phyloP scores from a whole-genome alignment of 805 yeast genomes.

The Candida schatavii region DNA sequence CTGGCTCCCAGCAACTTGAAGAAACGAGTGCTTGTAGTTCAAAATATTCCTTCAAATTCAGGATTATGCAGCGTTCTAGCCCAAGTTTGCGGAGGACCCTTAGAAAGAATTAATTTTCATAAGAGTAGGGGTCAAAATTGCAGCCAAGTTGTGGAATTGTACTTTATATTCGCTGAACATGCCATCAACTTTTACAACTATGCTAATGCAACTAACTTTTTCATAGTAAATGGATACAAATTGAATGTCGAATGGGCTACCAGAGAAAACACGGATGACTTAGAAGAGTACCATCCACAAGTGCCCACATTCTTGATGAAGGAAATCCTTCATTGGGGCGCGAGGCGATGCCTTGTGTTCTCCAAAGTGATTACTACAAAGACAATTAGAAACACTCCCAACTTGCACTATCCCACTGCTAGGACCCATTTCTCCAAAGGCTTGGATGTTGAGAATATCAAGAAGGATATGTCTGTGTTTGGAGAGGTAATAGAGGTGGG shows the following conservation, averaged over 20 bases:
- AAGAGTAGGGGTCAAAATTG: not conserved
- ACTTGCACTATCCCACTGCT: slow-evolving; percentile 42
- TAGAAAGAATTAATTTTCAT: slow-evolving; percentile 47
- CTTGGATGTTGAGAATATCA: slow-evolving; percentile 44
- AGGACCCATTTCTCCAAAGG: slow-evolving; percentile 36
- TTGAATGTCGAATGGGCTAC: slow-evolving; percentile 48
- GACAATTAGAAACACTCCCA: slow-evolving; percentile 16
- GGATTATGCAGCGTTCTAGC: slow-evolving; percentile 51
- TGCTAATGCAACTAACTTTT: slow-evolving; percentile 47
- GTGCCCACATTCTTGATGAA: slow-evolving; percentile 20
- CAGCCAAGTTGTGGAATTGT: slow-evolving; percentile 36
- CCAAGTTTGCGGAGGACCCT: slow-evolving; percentile 67
- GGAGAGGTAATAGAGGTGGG: slow-evolving; percentile 62
- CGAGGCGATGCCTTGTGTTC: slow-evolving; percentile 54
- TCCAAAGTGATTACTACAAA: slow-evolving; percentile 24
- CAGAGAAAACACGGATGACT: slow-evolving; percentile 20
- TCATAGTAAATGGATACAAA: slow-evolving; percentile 56
- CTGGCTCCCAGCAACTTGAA: not conserved
- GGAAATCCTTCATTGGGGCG: slow-evolving; percentile 42
- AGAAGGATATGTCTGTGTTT: slow-evolving; percentile 49
- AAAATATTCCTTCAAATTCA: slow-evolving; percentile 38
- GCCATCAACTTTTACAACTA: slow-evolving; percentile 55
- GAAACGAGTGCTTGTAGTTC: slow-evolving; percentile 31
- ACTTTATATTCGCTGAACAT: slow-evolving; percentile 50
- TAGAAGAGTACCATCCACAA: slow-evolving; percentile 16